These are phyloP conservation scores for Metschnikowia bowlesiae DNA, from an alignment of 805 yeast genomes.

Conservation along the genomic window DNA sequence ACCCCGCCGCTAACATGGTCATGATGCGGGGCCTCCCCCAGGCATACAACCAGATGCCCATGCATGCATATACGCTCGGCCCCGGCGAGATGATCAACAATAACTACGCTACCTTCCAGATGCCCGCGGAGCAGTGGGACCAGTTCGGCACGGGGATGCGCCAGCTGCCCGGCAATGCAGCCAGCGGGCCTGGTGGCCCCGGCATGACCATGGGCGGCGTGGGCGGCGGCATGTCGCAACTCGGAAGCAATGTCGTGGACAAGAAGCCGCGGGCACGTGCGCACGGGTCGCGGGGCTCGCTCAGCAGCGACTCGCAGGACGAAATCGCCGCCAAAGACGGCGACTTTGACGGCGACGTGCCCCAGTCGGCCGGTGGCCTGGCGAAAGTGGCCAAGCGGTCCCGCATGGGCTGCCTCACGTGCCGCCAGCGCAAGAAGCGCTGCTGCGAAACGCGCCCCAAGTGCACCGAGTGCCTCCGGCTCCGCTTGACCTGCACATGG, in stretches of 20 bases:
- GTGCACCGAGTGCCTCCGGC: slow-evolving; percentile 64
- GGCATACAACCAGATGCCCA: slow-evolving; percentile 10
- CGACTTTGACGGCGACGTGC: background rate
- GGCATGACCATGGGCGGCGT: background rate
- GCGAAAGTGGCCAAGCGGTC: slow-evolving; percentile 43
- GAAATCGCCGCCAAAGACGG: slow-evolving; percentile 4
- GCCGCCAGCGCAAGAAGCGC: slow-evolving; percentile 71
- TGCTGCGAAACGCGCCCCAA: slow-evolving; percentile 69
- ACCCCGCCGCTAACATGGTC: background rate
- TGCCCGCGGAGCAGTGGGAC: slow-evolving; percentile 16
- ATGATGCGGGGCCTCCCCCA: slow-evolving; percentile 2
- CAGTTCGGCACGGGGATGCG: slow-evolving; percentile 9
- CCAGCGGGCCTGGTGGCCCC: background rate
- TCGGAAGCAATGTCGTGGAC: background rate
- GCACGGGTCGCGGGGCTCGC: slow-evolving; percentile 1
- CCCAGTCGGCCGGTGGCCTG: background rate
- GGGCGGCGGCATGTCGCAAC: background rate
- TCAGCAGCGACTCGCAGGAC: slow-evolving; percentile 6
- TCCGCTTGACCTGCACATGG: slow-evolving; percentile 65
- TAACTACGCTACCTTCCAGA: slow-evolving; percentile 8
- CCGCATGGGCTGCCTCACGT: slow-evolving; percentile 72
- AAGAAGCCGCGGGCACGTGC: background rate
- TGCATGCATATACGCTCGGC: slow-evolving; percentile 8
- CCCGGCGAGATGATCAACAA: slow-evolving; percentile 6
- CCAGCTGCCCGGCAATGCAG: background rate